Base-by-base conservation (phyloP, 257 asterid species). In the Asclepias syriaca region DNA sequence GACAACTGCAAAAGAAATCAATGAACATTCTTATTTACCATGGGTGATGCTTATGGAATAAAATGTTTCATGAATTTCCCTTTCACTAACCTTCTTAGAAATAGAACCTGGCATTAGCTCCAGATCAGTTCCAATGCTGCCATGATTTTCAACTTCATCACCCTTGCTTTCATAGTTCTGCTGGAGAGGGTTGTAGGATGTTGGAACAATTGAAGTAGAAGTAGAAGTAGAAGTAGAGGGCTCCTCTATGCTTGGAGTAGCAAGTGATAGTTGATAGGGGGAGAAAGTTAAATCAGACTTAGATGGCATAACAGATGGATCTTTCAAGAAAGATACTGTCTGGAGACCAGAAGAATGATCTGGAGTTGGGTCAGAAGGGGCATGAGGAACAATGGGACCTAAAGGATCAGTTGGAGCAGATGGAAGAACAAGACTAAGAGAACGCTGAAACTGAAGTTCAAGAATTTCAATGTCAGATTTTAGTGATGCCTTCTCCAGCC, bases 41-140 rank as follows among this genome's bases (percentile, higher is more conserved):
- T 19, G 3, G 11, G 34, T 49, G 43, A 13, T 6, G 34, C n/a
- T 67, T 32, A 48, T 32, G 49, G 14, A 34, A 56, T n/a, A 1
- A 18, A 8, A 66, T 24, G 3, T 10, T 27, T 39, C 54, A 57
- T 43, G 29, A 7, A 24, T 48, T 40, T 51, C 53, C 45, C 32
- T 39, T 24, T 21, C 14, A 70, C 72, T 51, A 59, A 71, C 81
- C 81, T 66, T 66, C 49, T 39, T 49, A 65, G 58, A 39, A 34
- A 60, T 43, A 15, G 82, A 72, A 56, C 82, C 80, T 19, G 78
- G 82, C 21, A 56, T 43, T 72, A 81, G 82, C 59, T 81, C 82
- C 77, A 81, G 69, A 13, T 78, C 78, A 55, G 80, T 75, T 64
- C 24, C 74, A 19, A 65, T 40, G 10, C 63, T 71, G 10, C 64